Conservation (phyloP, 768 basidiomycete genomes). For the Gloeostereum incarnatum region DNA sequence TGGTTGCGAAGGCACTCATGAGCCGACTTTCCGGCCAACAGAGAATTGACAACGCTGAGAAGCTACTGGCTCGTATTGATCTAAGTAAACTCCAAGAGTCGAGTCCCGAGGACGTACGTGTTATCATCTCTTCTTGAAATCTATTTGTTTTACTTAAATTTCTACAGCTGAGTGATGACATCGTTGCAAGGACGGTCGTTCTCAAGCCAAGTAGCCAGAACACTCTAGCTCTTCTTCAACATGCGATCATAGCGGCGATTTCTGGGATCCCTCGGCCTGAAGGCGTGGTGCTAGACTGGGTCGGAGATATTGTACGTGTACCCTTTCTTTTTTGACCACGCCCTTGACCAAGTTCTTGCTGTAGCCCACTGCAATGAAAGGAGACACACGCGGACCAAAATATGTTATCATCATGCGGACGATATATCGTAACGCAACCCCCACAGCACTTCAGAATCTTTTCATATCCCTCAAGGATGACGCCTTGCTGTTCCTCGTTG, state of each 20-base stretch:
- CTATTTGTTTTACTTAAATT: too few species aligned
- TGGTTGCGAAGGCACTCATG: constrained; percentile 58
- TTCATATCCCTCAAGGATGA: constrained; percentile 65
- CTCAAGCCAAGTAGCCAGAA: constrained; percentile 49
- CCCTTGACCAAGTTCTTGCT: too few species aligned
- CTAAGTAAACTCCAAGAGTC: too few species aligned
- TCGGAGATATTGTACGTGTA: too few species aligned
- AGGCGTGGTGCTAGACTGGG: constrained; percentile 42
- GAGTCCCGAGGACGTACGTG: too few species aligned
- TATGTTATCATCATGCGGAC: constrained; percentile 55
- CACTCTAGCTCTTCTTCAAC: constrained; percentile 49
- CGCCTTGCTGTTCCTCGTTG: constrained; percentile 72
- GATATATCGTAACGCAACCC: constrained; percentile 55
- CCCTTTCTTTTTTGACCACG: too few species aligned
- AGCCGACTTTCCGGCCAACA: constrained; percentile 44
- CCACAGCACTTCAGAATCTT: constrained; percentile 48
- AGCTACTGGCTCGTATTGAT: too few species aligned
- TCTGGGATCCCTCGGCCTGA: constrained; percentile 40
- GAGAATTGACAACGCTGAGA: too few species aligned
- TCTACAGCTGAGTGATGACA: too few species aligned
- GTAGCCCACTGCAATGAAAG: too few species aligned
- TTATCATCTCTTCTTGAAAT: too few species aligned
- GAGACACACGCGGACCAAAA: constrained; percentile 20
- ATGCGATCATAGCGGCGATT: constrained; percentile 43
- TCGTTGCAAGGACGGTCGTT: too few species aligned